Conservation (phyloP, 768 basidiomycete species). For the Panaeolus papilionaceus region DNA sequence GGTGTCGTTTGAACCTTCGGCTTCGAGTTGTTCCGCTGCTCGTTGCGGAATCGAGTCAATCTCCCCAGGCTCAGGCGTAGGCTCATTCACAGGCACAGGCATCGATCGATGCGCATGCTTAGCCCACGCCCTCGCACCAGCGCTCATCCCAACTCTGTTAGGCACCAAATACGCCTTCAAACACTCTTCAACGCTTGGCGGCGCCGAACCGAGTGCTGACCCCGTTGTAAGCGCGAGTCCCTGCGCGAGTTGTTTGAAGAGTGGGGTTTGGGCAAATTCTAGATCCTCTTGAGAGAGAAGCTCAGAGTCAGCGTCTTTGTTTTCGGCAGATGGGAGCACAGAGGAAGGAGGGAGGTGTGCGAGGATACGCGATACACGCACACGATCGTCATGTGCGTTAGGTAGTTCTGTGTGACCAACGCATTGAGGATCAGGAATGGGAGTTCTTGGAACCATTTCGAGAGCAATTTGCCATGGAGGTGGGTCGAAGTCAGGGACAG, state of each 20-base stretch:
- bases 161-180: slow-evolving; percentile 55
- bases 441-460: neutral
- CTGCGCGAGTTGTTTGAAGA: slow-evolving; percentile 52
- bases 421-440: slow-evolving; percentile 42
- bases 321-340: neutral
- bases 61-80: too few relatives aligned
- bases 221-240: slow-evolving; percentile 66
- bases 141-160: slow-evolving; percentile 57
- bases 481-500: neutral
- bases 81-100: slow-evolving; percentile 17
- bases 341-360: neutral
- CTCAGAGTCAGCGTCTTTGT: too few relatives aligned
- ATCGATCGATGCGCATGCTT: slow-evolving; percentile 68
- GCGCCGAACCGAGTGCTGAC: slow-evolving; percentile 57
- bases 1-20: neutral
- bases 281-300: too few relatives aligned
- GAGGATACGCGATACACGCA: slow-evolving; percentile 34
- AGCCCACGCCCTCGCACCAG: slow-evolving; percentile 70
- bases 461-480: neutral
- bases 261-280: slow-evolving; percentile 30
- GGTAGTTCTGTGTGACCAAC: slow-evolving; percentile 52
- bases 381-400: slow-evolving; percentile 42
- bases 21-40: neutral
- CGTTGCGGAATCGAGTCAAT: too few relatives aligned
- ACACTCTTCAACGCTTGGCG: slow-evolving; percentile 57